Conservation (phyloP, 106 monocot genomes). For the Ottelia alismoides region DNA sequence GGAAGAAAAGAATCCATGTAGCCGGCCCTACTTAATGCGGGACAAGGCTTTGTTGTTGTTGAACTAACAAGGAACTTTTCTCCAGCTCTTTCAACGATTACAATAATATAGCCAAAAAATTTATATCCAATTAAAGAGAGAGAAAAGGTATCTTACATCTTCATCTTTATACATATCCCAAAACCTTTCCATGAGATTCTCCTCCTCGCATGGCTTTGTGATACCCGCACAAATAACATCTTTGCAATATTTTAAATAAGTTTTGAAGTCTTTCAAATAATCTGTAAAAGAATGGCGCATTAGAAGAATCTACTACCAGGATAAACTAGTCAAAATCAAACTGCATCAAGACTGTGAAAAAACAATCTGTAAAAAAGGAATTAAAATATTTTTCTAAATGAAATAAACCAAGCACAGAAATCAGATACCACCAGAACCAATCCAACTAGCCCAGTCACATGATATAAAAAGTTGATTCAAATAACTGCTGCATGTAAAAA, state of each 20-base stretch:
- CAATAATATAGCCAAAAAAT: too few species aligned
- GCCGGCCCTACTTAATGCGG: too few species aligned
- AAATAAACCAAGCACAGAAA: background rate
- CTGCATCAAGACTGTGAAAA: background rate
- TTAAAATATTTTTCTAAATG: background rate
- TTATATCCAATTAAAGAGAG: too few species aligned
- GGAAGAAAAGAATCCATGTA: too few species aligned
- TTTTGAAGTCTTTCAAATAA: conserved; percentile 45
- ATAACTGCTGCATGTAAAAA: too few species aligned
- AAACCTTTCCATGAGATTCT: conserved; percentile 40
- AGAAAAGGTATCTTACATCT: too few species aligned
- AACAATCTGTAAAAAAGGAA: background rate
- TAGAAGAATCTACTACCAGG: background rate
- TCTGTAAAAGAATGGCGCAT: conserved; percentile 20
- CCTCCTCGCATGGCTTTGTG: conserved; percentile 32
- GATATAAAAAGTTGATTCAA: too few species aligned
- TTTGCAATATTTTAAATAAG: conserved; percentile 71
- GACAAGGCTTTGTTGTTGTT: too few species aligned
- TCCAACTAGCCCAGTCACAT: too few species aligned
- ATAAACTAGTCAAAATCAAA: background rate
- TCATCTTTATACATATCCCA: conserved; percentile 50
- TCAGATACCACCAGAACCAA: background rate
- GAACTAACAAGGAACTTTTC: too few species aligned
- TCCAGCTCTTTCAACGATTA: too few species aligned
- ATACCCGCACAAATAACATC: conserved; percentile 56